These are phyloP conservation scores for Beauveria australis DNA, from an alignment of 2,329 filamentous ascomycete species.

Conservation along the genomic window DNA sequence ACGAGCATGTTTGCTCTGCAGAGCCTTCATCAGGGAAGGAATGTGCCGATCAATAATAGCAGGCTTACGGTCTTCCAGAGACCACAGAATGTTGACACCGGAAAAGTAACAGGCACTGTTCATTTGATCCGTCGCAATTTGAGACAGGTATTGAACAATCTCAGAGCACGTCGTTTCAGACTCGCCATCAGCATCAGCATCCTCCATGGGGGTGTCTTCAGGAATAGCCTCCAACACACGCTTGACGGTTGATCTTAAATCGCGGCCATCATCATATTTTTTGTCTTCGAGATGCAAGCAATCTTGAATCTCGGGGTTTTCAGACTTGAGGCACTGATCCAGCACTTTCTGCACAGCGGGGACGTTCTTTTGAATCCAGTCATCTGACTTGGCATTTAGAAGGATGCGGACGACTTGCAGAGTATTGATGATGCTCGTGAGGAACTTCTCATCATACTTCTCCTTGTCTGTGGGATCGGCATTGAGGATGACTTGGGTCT, in stretches of 20 bases:
- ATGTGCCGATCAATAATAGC: conserved; percentile 88
- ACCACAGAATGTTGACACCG: conserved; percentile 90
- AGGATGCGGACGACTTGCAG: conserved; percentile 87
- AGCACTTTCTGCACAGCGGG: conserved; percentile 75
- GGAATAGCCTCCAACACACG: conserved; percentile 85
- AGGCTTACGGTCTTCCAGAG: conserved; percentile 74
- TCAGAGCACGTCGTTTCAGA: conserved; percentile 76
- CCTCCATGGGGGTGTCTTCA: conserved; percentile 61
- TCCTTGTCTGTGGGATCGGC: conserved; percentile 56
- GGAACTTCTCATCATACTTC: conserved; percentile 73
- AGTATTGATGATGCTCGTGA: conserved; percentile 85
- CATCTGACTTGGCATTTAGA: conserved; percentile 76
- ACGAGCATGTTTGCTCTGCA: conserved; percentile 84
- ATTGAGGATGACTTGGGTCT: conserved; percentile 53
- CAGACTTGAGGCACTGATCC: conserved; percentile 80
- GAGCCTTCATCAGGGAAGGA: conserved; percentile 78
- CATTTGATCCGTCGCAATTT: conserved; percentile 81
- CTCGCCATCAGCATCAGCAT: conserved; percentile 76
- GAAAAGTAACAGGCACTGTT: conserved; percentile 74
- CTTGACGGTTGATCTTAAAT: conserved; percentile 67
- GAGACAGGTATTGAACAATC: conserved; percentile 75
- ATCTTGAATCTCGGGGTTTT: conserved; percentile 88
- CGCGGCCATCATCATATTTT: conserved; percentile 59
- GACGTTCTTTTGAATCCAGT: conserved; percentile 81
- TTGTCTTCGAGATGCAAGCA: conserved; percentile 72